phyloP scores from a whole-genome alignment of 345 rosid genomes.

The Eucalyptus tenuipes region DNA sequence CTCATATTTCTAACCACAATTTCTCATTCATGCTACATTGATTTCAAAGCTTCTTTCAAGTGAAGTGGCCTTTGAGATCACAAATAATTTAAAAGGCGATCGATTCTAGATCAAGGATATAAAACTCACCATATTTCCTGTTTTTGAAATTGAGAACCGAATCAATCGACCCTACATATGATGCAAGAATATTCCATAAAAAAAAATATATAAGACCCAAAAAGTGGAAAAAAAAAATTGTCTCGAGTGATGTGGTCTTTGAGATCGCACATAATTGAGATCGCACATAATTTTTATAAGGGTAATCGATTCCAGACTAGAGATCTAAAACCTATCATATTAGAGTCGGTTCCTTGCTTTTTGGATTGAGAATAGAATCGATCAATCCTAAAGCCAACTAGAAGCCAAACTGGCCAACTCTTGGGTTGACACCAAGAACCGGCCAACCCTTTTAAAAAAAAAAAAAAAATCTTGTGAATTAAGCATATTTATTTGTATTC shows the following conservation, averaged over 20 bases:
- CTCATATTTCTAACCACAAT: neutral
- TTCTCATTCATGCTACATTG: neutral
- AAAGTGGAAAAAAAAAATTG: too few relatives aligned
- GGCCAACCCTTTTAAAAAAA: neutral
- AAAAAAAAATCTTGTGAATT: neutral
- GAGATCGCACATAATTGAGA: neutral
- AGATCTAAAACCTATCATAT: neutral
- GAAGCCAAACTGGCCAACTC: neutral
- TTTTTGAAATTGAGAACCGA: too few relatives aligned
- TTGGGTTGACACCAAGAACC: neutral
- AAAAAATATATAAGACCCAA: too few relatives aligned
- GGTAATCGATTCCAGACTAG: accelerated
- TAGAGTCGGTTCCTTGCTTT: neutral
- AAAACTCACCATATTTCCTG: accelerated
- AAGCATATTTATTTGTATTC: neutral
- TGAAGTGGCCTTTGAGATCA: accelerated
- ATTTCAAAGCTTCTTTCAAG: too few relatives aligned
- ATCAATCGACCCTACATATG: too few relatives aligned
- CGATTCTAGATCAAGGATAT: neutral
- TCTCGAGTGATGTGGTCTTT: neutral
- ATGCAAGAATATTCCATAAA: too few relatives aligned
- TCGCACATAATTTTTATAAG: neutral
- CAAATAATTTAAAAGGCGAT: too few relatives aligned
- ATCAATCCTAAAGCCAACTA: accelerated
- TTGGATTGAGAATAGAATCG: accelerated